Evolutionary conservation across 805 yeast genomes (phyloP), one percentile per base, ranked within the genome.

Genomic region (Monosporozyma unispora): DNA sequence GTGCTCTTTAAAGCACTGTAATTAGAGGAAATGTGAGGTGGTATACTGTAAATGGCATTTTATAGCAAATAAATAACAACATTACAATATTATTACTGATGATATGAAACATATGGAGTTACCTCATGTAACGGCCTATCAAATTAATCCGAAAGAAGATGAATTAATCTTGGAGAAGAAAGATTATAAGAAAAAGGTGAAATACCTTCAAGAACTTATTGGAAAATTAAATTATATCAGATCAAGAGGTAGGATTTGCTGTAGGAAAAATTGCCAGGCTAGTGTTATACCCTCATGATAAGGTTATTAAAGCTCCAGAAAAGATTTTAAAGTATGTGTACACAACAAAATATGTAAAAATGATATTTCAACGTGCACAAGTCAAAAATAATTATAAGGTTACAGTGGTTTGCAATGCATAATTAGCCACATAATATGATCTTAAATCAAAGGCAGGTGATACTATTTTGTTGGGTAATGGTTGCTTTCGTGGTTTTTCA

Each of bases 71-170:
- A n/a, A n/a, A n/a, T n/a, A n/a, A n/a, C n/a, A n/a, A n/a, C n/a
- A n/a, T n/a, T n/a, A n/a, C n/a, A n/a, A n/a, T n/a, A n/a, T n/a
- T n/a, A n/a, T n/a, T n/a, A n/a, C n/a, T 28, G 31, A 28, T 9
- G 12, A 28, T 5, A 28, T 41, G 16, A 54, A 50, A 57, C 50
- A 22, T 35, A 19, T 23, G 5, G 52, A 41, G 2, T 8, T 41
- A 14, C 42, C 47, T 16, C 47, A 45, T 23, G 21, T 35, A 3
- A 21, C 31, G 3, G 3, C 9, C 11, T 45, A 45, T 23, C 18
- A 31, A 2, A 35, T 44, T 9, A 21, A 48, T 18, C 50, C 50
- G 18, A 44, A 44, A 35, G 31, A 10, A 11, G 39, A 48, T 9
- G 14, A 23, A 25, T 22, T 48, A 35, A 27, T 6, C 4, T 3